Conservation (phyloP, 176 grass and related monocot species). For the Themeda triandra region DNA sequence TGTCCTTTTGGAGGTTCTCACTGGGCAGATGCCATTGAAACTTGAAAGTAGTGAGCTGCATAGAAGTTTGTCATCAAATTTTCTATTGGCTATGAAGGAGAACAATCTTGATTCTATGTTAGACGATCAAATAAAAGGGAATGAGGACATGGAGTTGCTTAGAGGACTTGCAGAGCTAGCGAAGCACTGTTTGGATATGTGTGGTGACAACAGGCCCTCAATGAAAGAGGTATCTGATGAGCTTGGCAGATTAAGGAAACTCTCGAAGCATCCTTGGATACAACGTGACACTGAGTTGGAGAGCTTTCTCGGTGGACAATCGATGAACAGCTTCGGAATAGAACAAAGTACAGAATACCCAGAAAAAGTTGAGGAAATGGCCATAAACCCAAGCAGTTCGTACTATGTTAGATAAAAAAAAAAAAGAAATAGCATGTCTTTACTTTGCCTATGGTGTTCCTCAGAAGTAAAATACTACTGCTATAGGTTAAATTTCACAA, state of each 20-base stretch:
- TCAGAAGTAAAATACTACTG: neutral
- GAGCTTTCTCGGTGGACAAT: neutral
- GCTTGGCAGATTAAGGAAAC: neutral
- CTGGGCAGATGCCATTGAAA: too few species aligned
- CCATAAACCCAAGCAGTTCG: neutral
- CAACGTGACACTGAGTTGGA: neutral
- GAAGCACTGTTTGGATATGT: neutral
- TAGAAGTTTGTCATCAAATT: neutral
- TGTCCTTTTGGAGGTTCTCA: too few species aligned
- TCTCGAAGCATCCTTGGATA: neutral
- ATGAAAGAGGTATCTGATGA: slow-evolving; percentile 12
- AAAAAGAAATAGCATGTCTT: neutral
- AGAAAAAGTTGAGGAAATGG: slow-evolving; percentile 5
- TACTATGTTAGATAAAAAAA: slow-evolving; percentile 1
- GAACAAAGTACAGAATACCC: neutral
- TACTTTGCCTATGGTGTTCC: neutral
- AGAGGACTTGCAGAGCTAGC: slow-evolving; percentile 3
- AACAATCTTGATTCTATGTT: slow-evolving; percentile 2
- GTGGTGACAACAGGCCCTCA: neutral
- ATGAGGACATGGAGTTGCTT: slow-evolving; percentile 1
- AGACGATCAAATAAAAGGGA: neutral
- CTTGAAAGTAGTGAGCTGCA: neutral
- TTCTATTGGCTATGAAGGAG: slow-evolving; percentile 4
- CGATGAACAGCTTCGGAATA: neutral
- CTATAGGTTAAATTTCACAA: too few species aligned